A percentile compares a stretch with the other conserved stretches of the same genome.
Evolutionary conservation across 345 rosid species (phyloP).

Genomic region (Salix purpurea): DNA sequence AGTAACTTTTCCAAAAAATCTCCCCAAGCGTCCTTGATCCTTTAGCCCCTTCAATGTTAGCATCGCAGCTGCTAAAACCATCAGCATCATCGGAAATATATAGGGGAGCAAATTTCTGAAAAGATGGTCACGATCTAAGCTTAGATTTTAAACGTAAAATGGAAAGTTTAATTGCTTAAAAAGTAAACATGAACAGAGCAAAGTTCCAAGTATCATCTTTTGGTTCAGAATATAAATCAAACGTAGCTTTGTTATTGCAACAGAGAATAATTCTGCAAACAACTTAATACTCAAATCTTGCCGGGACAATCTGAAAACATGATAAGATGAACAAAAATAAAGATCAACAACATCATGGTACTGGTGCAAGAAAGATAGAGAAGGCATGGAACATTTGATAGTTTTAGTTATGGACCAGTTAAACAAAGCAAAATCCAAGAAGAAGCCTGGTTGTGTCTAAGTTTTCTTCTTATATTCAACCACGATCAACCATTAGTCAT

Average conservation of each 20-base stretch:
- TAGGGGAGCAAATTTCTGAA: slow-evolving; percentile 72
- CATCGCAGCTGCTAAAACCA: slow-evolving; percentile 68
- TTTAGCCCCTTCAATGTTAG: slow-evolving; percentile 78
- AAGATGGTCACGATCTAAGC: slow-evolving; percentile 6
- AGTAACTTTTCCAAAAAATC: slow-evolving; percentile 74
- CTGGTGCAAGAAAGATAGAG: neutral
- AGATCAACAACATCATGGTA: neutral
- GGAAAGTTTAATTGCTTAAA: neutral
- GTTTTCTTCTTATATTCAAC: too few relatives aligned
- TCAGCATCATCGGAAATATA: slow-evolving; percentile 56
- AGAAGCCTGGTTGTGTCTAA: too few relatives aligned
- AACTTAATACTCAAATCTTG: neutral
- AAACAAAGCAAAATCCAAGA: too few relatives aligned
- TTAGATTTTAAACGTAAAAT: slow-evolving; percentile 2
- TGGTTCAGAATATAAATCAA: neutral
- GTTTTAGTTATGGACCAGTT: too few relatives aligned
- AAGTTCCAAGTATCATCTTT: neutral
- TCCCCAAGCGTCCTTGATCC: slow-evolving; percentile 93
- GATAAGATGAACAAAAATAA: neutral
- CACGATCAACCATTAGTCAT: too few relatives aligned
- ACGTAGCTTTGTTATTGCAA: neutral
- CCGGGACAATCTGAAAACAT: neutral
- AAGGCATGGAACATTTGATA: too few relatives aligned
- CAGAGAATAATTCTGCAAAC: neutral
- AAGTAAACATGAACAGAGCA: neutral